Percentiles rank a stretch among this genome's conserved stretches.
Evolutionary conservation across 179 eudicot species (phyloP).

Genomic region (Vitellaria paradoxa): DNA sequence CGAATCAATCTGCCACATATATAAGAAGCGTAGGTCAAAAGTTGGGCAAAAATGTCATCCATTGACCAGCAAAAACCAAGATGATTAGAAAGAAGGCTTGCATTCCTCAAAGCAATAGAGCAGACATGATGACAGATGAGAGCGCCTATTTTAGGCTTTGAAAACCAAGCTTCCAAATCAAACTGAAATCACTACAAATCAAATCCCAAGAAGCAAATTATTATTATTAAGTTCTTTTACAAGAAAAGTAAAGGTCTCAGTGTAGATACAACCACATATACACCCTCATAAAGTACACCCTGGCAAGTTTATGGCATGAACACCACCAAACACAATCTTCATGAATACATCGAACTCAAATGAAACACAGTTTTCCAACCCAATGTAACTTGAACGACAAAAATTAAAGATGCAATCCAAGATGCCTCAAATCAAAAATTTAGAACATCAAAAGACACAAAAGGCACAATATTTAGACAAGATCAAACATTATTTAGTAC

Average conservation of each 20-base stretch:
- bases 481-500: neutral
- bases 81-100: slow-evolving; percentile 17
- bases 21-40: slow-evolving; percentile 59
- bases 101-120: slow-evolving; percentile 8
- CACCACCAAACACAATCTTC: too few relatives aligned
- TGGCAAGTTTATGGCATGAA: too few relatives aligned
- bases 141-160: slow-evolving; percentile 9
- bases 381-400: too few relatives aligned
- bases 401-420: too few relatives aligned
- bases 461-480: neutral
- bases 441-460: neutral
- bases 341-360: too few relatives aligned
- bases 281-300: too few relatives aligned
- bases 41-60: slow-evolving; percentile 66
- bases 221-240: too few relatives aligned
- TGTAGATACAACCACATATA: too few relatives aligned
- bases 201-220: neutral
- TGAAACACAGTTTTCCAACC: too few relatives aligned
- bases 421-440: too few relatives aligned
- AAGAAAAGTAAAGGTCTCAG: too few relatives aligned
- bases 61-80: slow-evolving; percentile 31
- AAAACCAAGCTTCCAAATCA: neutral
- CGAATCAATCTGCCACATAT: slow-evolving; percentile 46
- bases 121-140: slow-evolving; percentile 14
- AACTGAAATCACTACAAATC: neutral